Base-by-base conservation (phyloP, 2,329 filamentous ascomycete genomes). In the Xylariaceae sp. region DNA sequence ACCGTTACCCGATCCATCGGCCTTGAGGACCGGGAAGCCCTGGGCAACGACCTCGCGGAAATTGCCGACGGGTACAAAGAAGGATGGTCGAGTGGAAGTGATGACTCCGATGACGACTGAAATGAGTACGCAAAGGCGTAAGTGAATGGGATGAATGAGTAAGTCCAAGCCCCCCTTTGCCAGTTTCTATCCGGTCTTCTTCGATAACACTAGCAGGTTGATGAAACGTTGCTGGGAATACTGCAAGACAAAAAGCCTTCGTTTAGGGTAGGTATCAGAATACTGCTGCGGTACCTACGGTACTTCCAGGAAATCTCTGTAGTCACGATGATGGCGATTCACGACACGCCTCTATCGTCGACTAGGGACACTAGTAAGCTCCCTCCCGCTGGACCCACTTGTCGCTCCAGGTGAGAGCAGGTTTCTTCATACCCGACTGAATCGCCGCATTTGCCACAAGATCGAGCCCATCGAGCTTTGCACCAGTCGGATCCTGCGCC, bases 21-120 rank as follows among this genome's bases (percentile, higher is more conserved):
- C 0, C 67, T 93, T 2, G 90, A 95, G 61, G 92, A 97, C 69
- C 82, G 93, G 48, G 94, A 99, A 74, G 79, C 80, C 2, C 78
- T 97, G n/a, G 84, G 85, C 51, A 94, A 96, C 69, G 86, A 88
- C 10, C 78, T 99, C 45, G 86, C 88, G 23, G 88, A 89, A 61
- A 86, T 97, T 68, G 88, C 88, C 1, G 92, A 96, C 69, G 89
- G 89, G 61, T 97, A 97, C 72, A 86, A 90, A 66, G 90, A 94
- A 62, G 91, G 91, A 1, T 96, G 90, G 89, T 86, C 85, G 10
- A 91, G 88, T 68, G 90, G 86, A 23, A 88, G 84, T 59, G 88
- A 90, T 66, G 81, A 85, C 7, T 87, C 84, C 17, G 86, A 90
- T 59, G 87, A 90, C 53, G 60, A 62, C 57, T 63, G 35, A 64